A percentile compares a stretch with the other conserved stretches of the same genome.
Conservation (phyloP, 805 yeast species). For the Candida glaebosa region DNA sequence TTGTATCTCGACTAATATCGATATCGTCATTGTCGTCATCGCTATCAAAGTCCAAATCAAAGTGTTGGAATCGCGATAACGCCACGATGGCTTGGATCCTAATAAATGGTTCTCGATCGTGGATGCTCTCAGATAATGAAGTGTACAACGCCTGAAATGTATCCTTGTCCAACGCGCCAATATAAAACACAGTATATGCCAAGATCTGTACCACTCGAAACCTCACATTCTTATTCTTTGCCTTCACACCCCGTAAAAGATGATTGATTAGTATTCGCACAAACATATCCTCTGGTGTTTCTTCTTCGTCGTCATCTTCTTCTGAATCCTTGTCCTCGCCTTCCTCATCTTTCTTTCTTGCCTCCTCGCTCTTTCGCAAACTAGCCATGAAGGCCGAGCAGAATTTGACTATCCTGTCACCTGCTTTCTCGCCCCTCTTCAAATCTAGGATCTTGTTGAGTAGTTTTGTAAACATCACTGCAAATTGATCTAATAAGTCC, state of each 20-base stretch:
- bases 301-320: constrained; percentile 32
- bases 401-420: constrained; percentile 75
- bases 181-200: constrained; percentile 64
- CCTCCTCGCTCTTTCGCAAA: constrained; percentile 35
- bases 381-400: constrained; percentile 54
- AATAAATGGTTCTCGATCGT: constrained; percentile 73
- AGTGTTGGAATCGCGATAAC: constrained; percentile 68
- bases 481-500: constrained; percentile 56
- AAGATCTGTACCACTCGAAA: constrained; percentile 75
- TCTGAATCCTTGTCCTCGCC: constrained; percentile 15
- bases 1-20: constrained; percentile 7
- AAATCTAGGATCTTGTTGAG: constrained; percentile 63
- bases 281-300: constrained; percentile 46
- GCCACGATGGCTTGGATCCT: constrained; percentile 84
- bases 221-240: constrained; percentile 73
- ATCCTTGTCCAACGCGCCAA: constrained; percentile 74
- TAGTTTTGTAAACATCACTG: constrained; percentile 54
- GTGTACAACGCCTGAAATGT: constrained; percentile 60
- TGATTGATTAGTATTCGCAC: constrained; percentile 61
- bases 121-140: constrained; percentile 58
- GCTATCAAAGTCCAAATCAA: constrained; percentile 29
- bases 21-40: constrained; percentile 35
- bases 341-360: constrained; percentile 25
- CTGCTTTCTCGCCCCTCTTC: constrained; percentile 66
- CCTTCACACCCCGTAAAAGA: constrained; percentile 72